These are phyloP conservation scores for Myxozyma sirexii DNA, from an alignment of 805 yeast genomes.

Conservation along the genomic window DNA sequence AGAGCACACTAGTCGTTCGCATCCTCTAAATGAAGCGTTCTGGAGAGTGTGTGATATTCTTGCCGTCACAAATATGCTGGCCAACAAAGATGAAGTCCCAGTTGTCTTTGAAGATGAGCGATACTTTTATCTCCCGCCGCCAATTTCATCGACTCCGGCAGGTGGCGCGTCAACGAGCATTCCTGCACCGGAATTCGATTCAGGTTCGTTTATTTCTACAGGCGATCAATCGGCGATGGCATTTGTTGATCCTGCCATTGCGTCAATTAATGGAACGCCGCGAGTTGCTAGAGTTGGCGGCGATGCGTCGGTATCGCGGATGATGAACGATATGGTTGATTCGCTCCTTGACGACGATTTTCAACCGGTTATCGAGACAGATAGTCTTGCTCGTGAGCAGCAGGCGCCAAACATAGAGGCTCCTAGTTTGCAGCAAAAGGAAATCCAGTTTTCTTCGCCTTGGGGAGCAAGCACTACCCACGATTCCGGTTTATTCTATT, in stretches of 20 bases:
- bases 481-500: too few relatives aligned
- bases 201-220: not conserved
- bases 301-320: constrained; percentile 11
- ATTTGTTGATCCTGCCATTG: not conserved
- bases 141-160: constrained; percentile 1
- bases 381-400: too few relatives aligned
- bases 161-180: not conserved
- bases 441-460: not conserved
- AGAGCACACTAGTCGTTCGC: constrained; percentile 14
- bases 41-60: constrained; percentile 25
- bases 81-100: constrained; percentile 19
- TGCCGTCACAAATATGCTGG: constrained; percentile 17
- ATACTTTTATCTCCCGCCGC: constrained; percentile 10
- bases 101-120: constrained; percentile 13
- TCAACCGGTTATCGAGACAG: not conserved
- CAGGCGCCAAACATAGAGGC: too few relatives aligned
- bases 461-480: too few relatives aligned
- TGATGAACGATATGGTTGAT: constrained; percentile 34
- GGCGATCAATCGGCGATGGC: not conserved
- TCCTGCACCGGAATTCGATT: constrained; percentile 15
- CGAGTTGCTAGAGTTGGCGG: not conserved
- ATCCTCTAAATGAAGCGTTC: constrained; percentile 22
- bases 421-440: too few relatives aligned
- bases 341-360: constrained; percentile 23
- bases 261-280: not conserved